These are phyloP conservation scores for Volvox africanus DNA, from an alignment of 139 green algal genomes.

Conservation along the genomic window DNA sequence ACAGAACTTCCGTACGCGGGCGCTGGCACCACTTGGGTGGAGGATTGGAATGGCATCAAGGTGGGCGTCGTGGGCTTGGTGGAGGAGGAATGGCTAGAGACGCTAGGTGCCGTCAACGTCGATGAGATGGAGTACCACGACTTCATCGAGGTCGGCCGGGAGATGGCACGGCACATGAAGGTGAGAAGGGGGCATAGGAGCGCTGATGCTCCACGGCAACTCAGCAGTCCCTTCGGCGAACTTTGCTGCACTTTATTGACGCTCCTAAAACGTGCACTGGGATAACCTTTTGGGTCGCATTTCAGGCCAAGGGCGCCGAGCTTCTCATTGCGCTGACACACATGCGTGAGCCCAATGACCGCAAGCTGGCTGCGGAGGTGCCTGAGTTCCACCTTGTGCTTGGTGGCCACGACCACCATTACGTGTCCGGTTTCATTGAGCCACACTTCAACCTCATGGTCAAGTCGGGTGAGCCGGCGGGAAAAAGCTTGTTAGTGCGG, in stretches of 20 bases:
- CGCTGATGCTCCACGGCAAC: neutral
- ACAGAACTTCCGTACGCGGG: slow-evolving; percentile 43
- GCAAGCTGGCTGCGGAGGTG: slow-evolving; percentile 55
- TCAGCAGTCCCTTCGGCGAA: too few species aligned
- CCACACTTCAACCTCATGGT: slow-evolving; percentile 76
- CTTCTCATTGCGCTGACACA: slow-evolving; percentile 86
- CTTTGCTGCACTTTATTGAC: too few species aligned
- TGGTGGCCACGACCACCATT: slow-evolving; percentile 87
- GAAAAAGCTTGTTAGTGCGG: too few species aligned
- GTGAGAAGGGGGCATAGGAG: slow-evolving; percentile 29
- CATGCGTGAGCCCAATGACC: slow-evolving; percentile 86
- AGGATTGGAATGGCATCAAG: slow-evolving; percentile 55
- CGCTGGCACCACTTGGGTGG: slow-evolving; percentile 36
- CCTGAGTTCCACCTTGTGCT: slow-evolving; percentile 81
- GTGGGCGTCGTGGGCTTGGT: slow-evolving; percentile 80
- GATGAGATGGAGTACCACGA: slow-evolving; percentile 75
- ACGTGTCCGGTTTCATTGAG: slow-evolving; percentile 59
- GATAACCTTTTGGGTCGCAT: neutral
- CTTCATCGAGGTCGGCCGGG: slow-evolving; percentile 74
- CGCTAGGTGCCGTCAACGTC: slow-evolving; percentile 52
- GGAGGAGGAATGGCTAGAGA: slow-evolving; percentile 82
- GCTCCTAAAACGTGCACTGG: too few species aligned
- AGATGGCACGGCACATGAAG: slow-evolving; percentile 59
- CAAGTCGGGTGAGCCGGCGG: slow-evolving; percentile 69
- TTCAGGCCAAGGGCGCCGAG: slow-evolving; percentile 71